Percentiles rank a stretch among this genome's conserved stretches.
These are phyloP conservation scores for Cenchrus purpureus DNA, from an alignment of 176 grass and related monocot species.

Conservation along the genomic window DNA sequence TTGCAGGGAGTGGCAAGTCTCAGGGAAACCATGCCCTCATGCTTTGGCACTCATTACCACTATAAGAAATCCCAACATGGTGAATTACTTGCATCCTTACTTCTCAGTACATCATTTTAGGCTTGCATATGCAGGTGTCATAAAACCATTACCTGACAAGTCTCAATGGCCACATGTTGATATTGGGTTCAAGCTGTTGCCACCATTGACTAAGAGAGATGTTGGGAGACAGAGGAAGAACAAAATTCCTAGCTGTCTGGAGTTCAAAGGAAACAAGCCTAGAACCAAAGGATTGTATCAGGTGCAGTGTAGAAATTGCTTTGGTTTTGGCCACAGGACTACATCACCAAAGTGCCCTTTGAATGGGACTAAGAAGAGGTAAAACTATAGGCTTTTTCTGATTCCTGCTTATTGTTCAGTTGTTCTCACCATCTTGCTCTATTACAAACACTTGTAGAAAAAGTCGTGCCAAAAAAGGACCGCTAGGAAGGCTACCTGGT, in stretches of 20 bases:
- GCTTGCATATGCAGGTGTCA: too few relatives aligned
- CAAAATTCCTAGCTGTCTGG: neutral
- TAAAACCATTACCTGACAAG: too few relatives aligned
- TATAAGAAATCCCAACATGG: too few relatives aligned
- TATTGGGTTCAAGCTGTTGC: too few relatives aligned
- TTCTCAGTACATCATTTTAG: too few relatives aligned
- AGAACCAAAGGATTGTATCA: neutral
- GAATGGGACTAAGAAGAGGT: constrained; percentile 1
- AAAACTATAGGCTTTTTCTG: too few relatives aligned
- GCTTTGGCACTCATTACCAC: too few relatives aligned
- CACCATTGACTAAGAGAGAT: too few relatives aligned
- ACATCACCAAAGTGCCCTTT: neutral
- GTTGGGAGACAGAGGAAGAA: neutral
- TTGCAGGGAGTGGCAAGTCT: too few relatives aligned
- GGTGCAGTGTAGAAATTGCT: neutral
- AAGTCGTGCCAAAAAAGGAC: neutral
- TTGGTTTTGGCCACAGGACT: neutral
- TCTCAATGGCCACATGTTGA: too few relatives aligned
- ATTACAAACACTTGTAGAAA: neutral
- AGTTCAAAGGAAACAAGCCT: neutral
- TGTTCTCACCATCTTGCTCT: neutral
- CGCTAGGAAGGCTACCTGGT: neutral
- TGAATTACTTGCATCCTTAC: too few relatives aligned
- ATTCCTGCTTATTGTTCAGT: neutral
- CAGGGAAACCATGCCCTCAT: too few relatives aligned